Base-by-base conservation (phyloP, 192 early-diverging fungal genomes). In the Linderina pennispora region DNA sequence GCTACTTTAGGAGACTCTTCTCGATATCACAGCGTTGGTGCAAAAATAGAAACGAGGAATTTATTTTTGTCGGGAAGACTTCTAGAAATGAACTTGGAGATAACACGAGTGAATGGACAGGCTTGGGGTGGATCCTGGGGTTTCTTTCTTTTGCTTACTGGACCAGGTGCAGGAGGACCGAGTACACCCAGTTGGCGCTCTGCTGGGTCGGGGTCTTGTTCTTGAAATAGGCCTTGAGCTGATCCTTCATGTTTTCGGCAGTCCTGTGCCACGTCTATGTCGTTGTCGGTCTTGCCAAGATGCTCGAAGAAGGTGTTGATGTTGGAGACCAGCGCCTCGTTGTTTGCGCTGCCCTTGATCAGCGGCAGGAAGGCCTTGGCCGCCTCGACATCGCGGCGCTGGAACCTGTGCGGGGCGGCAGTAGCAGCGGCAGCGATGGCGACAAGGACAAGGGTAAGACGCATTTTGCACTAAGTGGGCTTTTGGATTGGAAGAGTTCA, bases 201-300 rank as follows among this genome's bases (percentile, higher is more conserved):
- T 49, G 41, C 1, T 25, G n/a, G 4, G 58, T 61, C 1, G 58
- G 58, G 13, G 56, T 58, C 18, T 49, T 45, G 53, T 45, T 46
- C 14, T 24, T 41, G 32, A 47, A 39, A 32, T 61, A 61, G 32
- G 65, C 58, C 4, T 55, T 24, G 21, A 68, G 60, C 36, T 61
- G 65, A n/a, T 61, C 65, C 5, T 44, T 41, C 9, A 69, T 58
- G 14, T 62, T 58, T 14, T 68, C 56, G 10, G 23, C 43, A 10
- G 57, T n/a, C 40, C 16, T 40, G 34, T 3, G 40, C 16, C 3
- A 68, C 14, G 1, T 68, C 49, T 0, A 25, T 46, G 13, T 43
- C 0, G 16, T 39, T 23, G 4, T 49, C 65, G 10, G 48, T 18
- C 14, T 54, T 58, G 8, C 57, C 53, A 15, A 62, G 45, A 32